Conservation (phyloP, 805 yeast species). For the Citeromyces nyonsensis region DNA sequence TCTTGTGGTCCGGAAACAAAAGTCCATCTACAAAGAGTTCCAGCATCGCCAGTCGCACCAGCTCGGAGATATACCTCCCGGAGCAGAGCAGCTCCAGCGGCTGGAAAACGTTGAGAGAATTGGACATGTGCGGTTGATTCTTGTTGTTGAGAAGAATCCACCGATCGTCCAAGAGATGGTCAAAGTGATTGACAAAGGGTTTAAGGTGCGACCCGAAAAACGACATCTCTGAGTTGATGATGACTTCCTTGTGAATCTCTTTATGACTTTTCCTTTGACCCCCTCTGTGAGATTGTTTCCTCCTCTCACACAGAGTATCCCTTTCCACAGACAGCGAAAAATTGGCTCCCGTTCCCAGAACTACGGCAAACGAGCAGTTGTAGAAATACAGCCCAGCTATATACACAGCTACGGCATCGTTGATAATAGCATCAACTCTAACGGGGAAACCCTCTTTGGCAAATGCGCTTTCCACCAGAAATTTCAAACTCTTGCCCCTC, state of each 20-base stretch:
- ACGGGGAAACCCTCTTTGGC: conserved; percentile 14
- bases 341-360: conserved; percentile 59
- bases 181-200: conserved; percentile 20
- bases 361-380: conserved; percentile 32
- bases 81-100: conserved; percentile 40
- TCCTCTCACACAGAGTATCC: not conserved
- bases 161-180: conserved; percentile 19
- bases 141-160: conserved; percentile 6
- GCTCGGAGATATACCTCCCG: conserved; percentile 42
- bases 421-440: conserved; percentile 29
- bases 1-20: conserved; percentile 3
- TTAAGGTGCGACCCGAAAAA: conserved; percentile 29
- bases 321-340: conserved; percentile 22
- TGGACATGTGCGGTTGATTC: conserved; percentile 9
- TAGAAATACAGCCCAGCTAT: conserved; percentile 26
- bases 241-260: conserved; percentile 4
- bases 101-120: conserved; percentile 22
- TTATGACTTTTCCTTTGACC: no score
- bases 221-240: conserved; percentile 39
- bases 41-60: conserved; percentile 24
- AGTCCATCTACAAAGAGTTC: conserved; percentile 13
- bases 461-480: conserved; percentile 18
- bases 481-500: conserved; percentile 21
- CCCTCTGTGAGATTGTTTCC: conserved; percentile 1
- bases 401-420: conserved; percentile 54